A percentile compares a stretch with the other conserved stretches of the same genome.
These are phyloP conservation scores for Arabidopsis lyrata DNA, from an alignment of 441 rosid genomes.

Conservation along the genomic window DNA sequence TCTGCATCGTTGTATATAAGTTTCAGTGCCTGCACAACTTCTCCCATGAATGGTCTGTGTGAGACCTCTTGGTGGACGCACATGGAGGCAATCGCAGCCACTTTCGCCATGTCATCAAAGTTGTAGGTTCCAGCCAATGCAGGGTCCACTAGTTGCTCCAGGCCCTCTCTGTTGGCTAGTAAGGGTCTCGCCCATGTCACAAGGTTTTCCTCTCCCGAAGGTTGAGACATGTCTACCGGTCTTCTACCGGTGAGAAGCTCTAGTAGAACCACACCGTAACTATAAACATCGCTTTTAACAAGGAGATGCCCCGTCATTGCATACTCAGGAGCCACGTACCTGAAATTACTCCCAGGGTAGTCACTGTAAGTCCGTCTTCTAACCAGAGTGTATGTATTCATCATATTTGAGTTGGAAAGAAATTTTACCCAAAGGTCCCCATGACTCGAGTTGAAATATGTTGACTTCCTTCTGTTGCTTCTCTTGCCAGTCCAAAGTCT, in stretches of 20 bases:
- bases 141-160: conserved; percentile 85
- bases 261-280: conserved; percentile 95
- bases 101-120: conserved; percentile 91
- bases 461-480: conserved; percentile 96
- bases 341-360: conserved; percentile 43
- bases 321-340: conserved; percentile 98
- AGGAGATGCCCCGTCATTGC: conserved; percentile 99
- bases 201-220: conserved; percentile 93
- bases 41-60: conserved; percentile 96
- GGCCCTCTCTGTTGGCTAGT: conserved; percentile 81
- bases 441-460: conserved; percentile 96
- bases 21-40: conserved; percentile 97
- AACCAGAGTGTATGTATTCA: conserved; percentile 17
- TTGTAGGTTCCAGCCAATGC: conserved; percentile 72
- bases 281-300: conserved; percentile 96
- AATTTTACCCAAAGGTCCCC: conserved; percentile 95
- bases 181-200: conserved; percentile 97
- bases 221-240: conserved; percentile 98
- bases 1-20: conserved; percentile 87
- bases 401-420: conserved; percentile 8
- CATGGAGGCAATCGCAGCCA: conserved; percentile 97
- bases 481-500: conserved; percentile 97
- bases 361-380: conserved; percentile 2
- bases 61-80: conserved; percentile 96
- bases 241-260: conserved; percentile 96